A percentile compares a stretch with the other conserved stretches of the same genome.
phyloP scores from a whole-genome alignment of 164 flowering plant species.

The Aristolochia fimbriata region DNA sequence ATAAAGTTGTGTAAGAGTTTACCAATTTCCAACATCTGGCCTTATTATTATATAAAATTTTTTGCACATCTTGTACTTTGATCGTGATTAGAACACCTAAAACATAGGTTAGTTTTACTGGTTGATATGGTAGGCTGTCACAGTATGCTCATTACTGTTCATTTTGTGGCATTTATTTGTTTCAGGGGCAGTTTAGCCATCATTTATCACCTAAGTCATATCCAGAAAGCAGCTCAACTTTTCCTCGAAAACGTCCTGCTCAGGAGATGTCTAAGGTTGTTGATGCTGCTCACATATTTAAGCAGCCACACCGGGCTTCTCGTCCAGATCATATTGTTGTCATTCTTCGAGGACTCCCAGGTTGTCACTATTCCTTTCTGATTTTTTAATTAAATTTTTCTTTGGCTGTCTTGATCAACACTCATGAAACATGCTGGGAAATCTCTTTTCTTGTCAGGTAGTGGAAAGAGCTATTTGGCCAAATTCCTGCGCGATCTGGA shows the following conservation, averaged over 20 bases:
- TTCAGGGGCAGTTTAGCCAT: conserved; percentile 9
- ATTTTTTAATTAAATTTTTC: neutral
- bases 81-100: too few species aligned
- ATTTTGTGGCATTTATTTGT: too few species aligned
- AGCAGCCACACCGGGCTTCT: conserved; percentile 55
- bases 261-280: conserved; percentile 48
- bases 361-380: conserved; percentile 21
- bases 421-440: neutral
- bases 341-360: conserved; percentile 97
- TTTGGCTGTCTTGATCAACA: neutral
- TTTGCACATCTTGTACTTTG: too few species aligned
- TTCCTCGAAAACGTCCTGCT: conserved; percentile 18
- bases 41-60: too few species aligned
- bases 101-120: too few species aligned
- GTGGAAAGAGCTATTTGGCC: conserved; percentile 95
- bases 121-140: too few species aligned
- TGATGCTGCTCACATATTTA: conserved; percentile 67
- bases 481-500: conserved; percentile 87
- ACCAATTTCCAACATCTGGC: too few species aligned
- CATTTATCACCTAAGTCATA: conserved; percentile 18
- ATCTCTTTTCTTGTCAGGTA: conserved; percentile 31
- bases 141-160: too few species aligned
- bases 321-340: conserved; percentile 89
- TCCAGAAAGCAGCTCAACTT: conserved; percentile 22
- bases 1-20: too few species aligned